Evolutionary conservation across 2,329 filamentous ascomycete genomes (phyloP).

Genomic region (Xylariales sp.): DNA sequence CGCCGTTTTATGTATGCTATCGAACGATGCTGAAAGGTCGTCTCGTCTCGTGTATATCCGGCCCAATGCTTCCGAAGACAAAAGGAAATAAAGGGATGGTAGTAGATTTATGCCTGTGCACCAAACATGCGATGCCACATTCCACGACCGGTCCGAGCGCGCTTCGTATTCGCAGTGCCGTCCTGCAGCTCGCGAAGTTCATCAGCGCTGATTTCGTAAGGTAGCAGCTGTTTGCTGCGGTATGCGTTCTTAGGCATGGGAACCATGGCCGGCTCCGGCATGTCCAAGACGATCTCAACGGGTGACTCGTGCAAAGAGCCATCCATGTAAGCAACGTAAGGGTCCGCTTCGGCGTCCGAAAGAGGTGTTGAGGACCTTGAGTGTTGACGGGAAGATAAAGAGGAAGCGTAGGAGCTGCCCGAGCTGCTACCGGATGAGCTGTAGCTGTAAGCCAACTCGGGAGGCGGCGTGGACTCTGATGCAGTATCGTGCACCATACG

Average conservation of each 20-base stretch:
- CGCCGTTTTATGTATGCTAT: constrained; percentile 34
- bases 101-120: constrained; percentile 44
- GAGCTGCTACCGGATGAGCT: constrained; percentile 51
- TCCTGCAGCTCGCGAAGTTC: constrained; percentile 64
- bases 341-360: constrained; percentile 54
- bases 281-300: constrained; percentile 58
- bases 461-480: constrained; percentile 57
- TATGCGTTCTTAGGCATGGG: constrained; percentile 44
- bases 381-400: constrained; percentile 58
- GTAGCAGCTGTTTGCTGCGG: constrained; percentile 55
- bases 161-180: constrained; percentile 59
- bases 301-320: constrained; percentile 63
- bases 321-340: constrained; percentile 54
- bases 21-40: constrained; percentile 27
- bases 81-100: constrained; percentile 26
- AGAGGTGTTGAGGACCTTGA: constrained; percentile 65
- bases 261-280: constrained; percentile 51
- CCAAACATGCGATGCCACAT: constrained; percentile 67
- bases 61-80: constrained; percentile 30
- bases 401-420: constrained; percentile 62
- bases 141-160: constrained; percentile 59
- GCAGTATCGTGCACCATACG: constrained; percentile 53
- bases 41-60: constrained; percentile 31
- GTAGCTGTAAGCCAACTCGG: constrained; percentile 60
- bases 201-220: constrained; percentile 67